These are phyloP conservation scores for Candolleomyces aberdarensis DNA, from an alignment of 768 basidiomycete species.

Conservation along the genomic window DNA sequence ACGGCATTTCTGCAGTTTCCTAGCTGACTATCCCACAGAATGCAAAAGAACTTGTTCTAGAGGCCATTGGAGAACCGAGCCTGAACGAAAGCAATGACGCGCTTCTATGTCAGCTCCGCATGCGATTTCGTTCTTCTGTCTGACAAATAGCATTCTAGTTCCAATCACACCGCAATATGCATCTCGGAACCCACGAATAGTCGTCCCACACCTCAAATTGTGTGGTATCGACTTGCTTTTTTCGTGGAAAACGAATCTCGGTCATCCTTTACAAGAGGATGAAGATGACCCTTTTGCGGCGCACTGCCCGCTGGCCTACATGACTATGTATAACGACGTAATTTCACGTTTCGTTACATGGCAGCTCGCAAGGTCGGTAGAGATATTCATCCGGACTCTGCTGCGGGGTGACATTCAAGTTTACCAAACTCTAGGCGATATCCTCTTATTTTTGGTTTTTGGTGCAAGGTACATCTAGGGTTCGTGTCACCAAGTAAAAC, in stretches of 20 bases:
- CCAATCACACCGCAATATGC: slow-evolving; percentile 5
- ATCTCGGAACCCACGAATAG: slow-evolving; percentile 1
- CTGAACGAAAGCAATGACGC: slow-evolving; percentile 39
- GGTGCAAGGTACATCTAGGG: slow-evolving; percentile 47
- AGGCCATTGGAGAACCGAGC: slow-evolving; percentile 51
- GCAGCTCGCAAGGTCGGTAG: slow-evolving; percentile 56
- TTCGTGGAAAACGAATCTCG: slow-evolving; percentile 26
- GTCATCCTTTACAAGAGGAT: slow-evolving; percentile 1
- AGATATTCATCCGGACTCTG: background rate
- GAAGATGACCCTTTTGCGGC: slow-evolving; percentile 50
- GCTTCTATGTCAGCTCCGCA: slow-evolving; percentile 22
- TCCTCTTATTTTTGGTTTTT: slow-evolving; percentile 72
- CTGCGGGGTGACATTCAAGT: slow-evolving; percentile 8
- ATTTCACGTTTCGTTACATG: slow-evolving; percentile 51
- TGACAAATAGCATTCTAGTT: background rate
- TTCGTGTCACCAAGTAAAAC: too few relatives aligned
- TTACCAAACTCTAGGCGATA: slow-evolving; percentile 49
- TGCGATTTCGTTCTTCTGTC: background rate
- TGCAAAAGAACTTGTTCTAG: slow-evolving; percentile 52
- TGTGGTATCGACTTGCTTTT: slow-evolving; percentile 32
- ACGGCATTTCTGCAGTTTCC: background rate
- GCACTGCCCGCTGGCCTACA: slow-evolving; percentile 53
- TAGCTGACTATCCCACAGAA: slow-evolving; percentile 42
- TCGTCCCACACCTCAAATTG: slow-evolving; percentile 32
- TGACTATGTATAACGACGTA: slow-evolving; percentile 48